These are phyloP conservation scores for Hibiscus syriacus DNA, from an alignment of 345 rosid species.

Conservation along the genomic window DNA sequence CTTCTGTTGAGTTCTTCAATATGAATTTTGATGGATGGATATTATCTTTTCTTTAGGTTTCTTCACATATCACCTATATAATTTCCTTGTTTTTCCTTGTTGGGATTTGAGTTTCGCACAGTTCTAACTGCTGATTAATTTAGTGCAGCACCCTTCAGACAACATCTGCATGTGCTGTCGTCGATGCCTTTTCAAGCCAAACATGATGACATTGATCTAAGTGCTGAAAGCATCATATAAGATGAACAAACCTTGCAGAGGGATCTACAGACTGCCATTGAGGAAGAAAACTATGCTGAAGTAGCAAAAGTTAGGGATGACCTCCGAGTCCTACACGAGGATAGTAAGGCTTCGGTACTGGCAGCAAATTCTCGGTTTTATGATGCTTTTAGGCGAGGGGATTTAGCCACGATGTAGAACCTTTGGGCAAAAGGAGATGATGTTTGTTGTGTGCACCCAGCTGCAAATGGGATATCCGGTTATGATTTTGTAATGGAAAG, in stretches of 20 bases:
- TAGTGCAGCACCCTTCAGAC: conserved; percentile 26
- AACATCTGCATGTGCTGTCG: conserved; percentile 16
- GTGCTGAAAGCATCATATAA: conserved; percentile 39
- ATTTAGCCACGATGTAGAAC: conserved; percentile 60
- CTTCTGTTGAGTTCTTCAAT: neutral
- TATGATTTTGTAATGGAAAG: conserved; percentile 86
- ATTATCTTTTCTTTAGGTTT: neutral
- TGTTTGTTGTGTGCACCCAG: conserved; percentile 84
- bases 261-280: conserved; percentile 57
- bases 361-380: conserved; percentile 77
- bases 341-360: conserved; percentile 54
- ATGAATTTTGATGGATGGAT: neutral
- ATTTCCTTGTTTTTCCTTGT: neutral
- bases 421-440: conserved; percentile 60
- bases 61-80: neutral
- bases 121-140: conserved; percentile 17
- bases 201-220: conserved; percentile 42
- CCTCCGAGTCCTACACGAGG: conserved; percentile 53
- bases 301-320: conserved; percentile 83
- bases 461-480: conserved; percentile 67
- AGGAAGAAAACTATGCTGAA: conserved; percentile 73
- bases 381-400: conserved; percentile 62
- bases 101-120: neutral
- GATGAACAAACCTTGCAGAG: conserved; percentile 57
- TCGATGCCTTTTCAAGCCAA: conserved; percentile 37